Conservation (phyloP, 257 asterid genomes). For the Leptodermis oblonga region DNA sequence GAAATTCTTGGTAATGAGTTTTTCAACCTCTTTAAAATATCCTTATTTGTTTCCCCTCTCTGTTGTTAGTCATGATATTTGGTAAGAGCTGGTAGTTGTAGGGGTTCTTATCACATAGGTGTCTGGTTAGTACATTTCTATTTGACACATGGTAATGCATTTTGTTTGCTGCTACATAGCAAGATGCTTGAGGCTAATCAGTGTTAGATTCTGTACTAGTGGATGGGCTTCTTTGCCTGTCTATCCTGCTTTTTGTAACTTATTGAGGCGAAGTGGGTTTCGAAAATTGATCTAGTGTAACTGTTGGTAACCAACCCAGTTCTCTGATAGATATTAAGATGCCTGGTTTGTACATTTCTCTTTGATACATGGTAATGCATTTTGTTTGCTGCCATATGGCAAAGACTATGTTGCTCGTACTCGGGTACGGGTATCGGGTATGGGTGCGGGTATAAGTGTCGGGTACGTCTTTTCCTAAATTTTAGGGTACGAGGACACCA, state of each 20-base stretch:
- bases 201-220: not conserved
- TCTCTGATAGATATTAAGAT: too few species aligned
- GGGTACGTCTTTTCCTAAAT: too few species aligned
- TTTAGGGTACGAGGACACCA: too few species aligned
- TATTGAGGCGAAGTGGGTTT: not conserved
- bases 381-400: not conserved
- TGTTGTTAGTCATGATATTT: not conserved
- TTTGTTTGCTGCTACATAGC: not conserved
- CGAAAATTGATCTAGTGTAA: too few species aligned
- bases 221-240: not conserved
- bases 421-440: too few species aligned
- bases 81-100: not conserved
- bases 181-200: conserved; percentile 1
- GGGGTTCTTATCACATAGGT: not conserved
- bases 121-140: not conserved
- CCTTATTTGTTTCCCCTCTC: not conserved
- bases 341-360: not conserved
- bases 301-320: too few species aligned
- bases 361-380: not conserved
- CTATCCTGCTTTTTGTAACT: not conserved
- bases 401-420: too few species aligned
- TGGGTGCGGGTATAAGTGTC: too few species aligned
- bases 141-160: not conserved
- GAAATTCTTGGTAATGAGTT: conserved; percentile 63
- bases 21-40: not conserved